Base-by-base conservation (phyloP, 805 yeast genomes). In the Candida pini region DNA sequence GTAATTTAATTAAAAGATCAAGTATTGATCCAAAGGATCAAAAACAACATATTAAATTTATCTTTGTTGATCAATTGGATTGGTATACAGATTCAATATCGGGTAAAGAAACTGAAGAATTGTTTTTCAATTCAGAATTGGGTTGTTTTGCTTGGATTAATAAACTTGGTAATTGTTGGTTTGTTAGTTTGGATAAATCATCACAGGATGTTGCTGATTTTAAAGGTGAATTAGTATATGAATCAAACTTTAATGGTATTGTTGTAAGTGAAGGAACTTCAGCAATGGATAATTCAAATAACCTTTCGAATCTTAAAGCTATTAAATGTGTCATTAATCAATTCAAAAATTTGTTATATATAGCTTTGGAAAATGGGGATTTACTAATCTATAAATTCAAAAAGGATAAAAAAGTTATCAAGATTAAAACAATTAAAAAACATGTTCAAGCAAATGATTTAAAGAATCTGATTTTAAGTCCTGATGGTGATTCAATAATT, bases 341-440 rank as follows among this genome's bases (percentile, higher is more conserved):
- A 12, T 48, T 63, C 12, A 64, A 66, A 41, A 63, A 67, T 32
- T 41, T 64, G 20, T 51, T 68, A 4, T 66, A 68, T 17, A 51
- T 69, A 9, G 66, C 62, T 5, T 47, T 65, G n/a, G 44, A 47
- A 7, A 49, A 54, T 27, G 71, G 73, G 1, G 47, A 56, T 13
- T 34, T 68, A 9, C 42, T 48, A 21, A 53, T 68, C 10, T 62
- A 57, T 47, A 66, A 62, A 33, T 51, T 71, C 31, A 47, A 49
- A 23, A 61, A 58, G 30, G 58, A 63, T 42, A 36, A 56, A 9
- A 42, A 52, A 5, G 47, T 55, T 18, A 41, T 44, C 5, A 40
- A 53, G 15, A 36, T 68, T 12, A 52, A 63, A 36, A 51, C 45
- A 9, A 41, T 68, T 7, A 47, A 47, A 46, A 71, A 28, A 47